phyloP scores from a whole-genome alignment of 2,329 filamentous ascomycete genomes.

The Alternaria sp. region DNA sequence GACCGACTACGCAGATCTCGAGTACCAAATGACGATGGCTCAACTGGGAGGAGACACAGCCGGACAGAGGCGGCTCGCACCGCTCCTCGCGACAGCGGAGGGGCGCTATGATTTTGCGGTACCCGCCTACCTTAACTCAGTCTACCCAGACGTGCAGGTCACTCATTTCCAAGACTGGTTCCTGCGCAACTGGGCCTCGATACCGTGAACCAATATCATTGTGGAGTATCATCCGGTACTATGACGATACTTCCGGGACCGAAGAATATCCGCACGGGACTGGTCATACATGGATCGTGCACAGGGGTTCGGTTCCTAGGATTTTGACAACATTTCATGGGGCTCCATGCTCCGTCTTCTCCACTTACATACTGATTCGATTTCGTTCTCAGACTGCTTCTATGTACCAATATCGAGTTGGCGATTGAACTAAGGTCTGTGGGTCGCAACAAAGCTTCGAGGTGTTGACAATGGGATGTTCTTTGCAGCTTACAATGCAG shows the following conservation, averaged over 20 bases:
- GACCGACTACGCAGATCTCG: conserved; percentile 41
- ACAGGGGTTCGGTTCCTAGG: neutral
- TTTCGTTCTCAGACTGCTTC: neutral
- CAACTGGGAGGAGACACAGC: conserved; percentile 39
- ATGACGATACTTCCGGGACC: neutral
- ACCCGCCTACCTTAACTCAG: conserved; percentile 63
- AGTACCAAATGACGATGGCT: conserved; percentile 56
- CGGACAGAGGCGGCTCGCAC: conserved; percentile 57
- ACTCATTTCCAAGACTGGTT: conserved; percentile 51
- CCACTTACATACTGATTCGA: neutral
- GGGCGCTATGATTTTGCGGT: conserved; percentile 70
- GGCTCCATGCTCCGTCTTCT: neutral
- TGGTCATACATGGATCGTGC: neutral
- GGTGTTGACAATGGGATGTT: neutral
- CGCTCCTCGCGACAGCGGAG: conserved; percentile 71
- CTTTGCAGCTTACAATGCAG: neutral
- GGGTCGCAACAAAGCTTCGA: neutral
- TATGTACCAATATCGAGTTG: neutral
- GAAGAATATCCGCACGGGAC: neutral
- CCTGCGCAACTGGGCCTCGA: conserved; percentile 40
- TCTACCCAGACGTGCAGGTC: conserved; percentile 48
- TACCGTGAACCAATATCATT: conserved; percentile 28
- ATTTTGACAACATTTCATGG: neutral
- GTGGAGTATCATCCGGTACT: neutral
- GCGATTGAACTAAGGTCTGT: neutral